Evolutionary conservation across 176 grass and related monocot species (phyloP).

Genomic region (Triticum monococcum): DNA sequence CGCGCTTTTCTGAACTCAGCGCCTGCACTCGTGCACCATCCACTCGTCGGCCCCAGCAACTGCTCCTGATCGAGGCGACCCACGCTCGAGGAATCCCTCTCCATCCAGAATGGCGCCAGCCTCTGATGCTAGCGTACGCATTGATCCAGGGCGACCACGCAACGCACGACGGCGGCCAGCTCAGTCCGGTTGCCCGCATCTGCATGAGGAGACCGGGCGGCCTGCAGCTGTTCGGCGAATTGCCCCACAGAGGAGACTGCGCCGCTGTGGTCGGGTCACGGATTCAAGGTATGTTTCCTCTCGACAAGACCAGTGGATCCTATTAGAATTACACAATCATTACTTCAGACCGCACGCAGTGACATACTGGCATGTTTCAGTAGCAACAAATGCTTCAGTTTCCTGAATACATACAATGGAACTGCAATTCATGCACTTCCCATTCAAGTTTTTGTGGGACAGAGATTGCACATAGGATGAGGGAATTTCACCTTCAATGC

Average conservation of each 20-base stretch:
- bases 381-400: not conserved
- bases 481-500: not conserved
- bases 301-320: not conserved
- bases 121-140: not conserved
- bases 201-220: not conserved
- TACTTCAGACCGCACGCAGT: not conserved
- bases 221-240: not conserved
- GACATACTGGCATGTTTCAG: not conserved
- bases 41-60: no score
- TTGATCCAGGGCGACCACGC: no score
- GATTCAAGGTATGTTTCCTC: not conserved
- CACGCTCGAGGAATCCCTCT: not conserved
- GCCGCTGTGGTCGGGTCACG: not conserved
- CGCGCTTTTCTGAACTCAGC: not conserved
- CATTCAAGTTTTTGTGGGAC: not conserved
- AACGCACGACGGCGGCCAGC: not conserved
- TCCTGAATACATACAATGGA: not conserved
- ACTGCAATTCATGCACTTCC: not conserved
- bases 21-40: not conserved
- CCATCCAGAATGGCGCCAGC: not conserved
- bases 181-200: accelerated
- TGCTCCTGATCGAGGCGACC: not conserved
- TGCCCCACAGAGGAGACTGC: not conserved
- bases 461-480: not conserved
- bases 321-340: not conserved